Evolutionary conservation across 129 eudicot genomes (phyloP).

Genomic region (Erigeron canadensis): DNA sequence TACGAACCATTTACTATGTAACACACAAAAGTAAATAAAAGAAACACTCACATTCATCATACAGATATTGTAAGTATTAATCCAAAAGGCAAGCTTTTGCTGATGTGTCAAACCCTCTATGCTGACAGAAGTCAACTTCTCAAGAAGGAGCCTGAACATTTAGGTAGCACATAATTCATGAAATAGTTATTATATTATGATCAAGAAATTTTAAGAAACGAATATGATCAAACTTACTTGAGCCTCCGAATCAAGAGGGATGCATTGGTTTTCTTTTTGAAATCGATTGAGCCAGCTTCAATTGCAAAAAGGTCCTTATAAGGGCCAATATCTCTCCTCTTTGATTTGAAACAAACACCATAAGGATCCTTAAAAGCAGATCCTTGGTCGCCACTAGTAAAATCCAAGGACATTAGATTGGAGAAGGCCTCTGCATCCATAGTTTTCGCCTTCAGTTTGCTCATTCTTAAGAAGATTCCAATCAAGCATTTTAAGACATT

Average conservation of each 20-base stretch:
- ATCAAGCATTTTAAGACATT: slow-evolving; percentile 69
- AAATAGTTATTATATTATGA: background rate
- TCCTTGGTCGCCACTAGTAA: slow-evolving; percentile 34
- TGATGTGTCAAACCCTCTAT: slow-evolving; percentile 75
- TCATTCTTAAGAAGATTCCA: slow-evolving; percentile 60
- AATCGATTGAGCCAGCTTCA: slow-evolving; percentile 71
- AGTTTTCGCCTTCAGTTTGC: slow-evolving; percentile 63
- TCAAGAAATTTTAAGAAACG: background rate
- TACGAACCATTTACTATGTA: background rate
- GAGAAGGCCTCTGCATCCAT: slow-evolving; percentile 53
- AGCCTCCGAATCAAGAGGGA: slow-evolving; percentile 71
- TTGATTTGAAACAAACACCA: slow-evolving; percentile 40
- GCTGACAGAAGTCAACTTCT: slow-evolving; percentile 62
- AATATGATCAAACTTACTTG: slow-evolving; percentile 49
- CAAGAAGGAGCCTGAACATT: slow-evolving; percentile 71
- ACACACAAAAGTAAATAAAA: background rate
- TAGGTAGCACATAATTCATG: slow-evolving; percentile 4
- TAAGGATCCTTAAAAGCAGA: slow-evolving; percentile 74
- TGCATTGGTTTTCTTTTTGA: slow-evolving; percentile 61
- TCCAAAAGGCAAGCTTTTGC: slow-evolving; percentile 97
- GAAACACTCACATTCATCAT: slow-evolving; percentile 78
- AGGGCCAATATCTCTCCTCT: slow-evolving; percentile 66
- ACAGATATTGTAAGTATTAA: slow-evolving; percentile 78
- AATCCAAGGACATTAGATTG: slow-evolving; percentile 37
- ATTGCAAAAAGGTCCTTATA: slow-evolving; percentile 55